Base-by-base conservation (phyloP, 2,329 filamentous ascomycete species). In the Verticillium dahliae region DNA sequence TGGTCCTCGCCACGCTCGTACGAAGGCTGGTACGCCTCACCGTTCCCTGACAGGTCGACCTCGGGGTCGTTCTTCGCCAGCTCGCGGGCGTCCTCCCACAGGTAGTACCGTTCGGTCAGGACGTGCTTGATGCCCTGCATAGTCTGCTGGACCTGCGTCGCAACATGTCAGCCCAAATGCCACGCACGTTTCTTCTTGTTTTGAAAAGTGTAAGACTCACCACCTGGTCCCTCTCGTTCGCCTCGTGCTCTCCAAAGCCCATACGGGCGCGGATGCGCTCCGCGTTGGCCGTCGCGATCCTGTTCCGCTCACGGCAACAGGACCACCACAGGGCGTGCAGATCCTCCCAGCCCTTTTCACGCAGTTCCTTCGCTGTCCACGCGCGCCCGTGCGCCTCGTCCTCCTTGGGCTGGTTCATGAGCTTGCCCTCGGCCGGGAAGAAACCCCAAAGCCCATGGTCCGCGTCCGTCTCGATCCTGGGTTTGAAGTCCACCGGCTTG, bases 281-380 rank as follows among this genome's bases (percentile, higher is more conserved):
- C 62, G 81, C 75, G 60, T 81, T 81, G 67, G 89, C 87, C 35
- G 96, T 98, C n/a, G 86, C 82, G 68, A 98, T 85, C 67, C 91
- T 85, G 77, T 99, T 99, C 69, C 90, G 83, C 79, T 99, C 95
- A 78, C 91, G 92, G 63, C 90, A 84, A 73, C 95, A 98, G 61
- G 92, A 85, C 92, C 93, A 99, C 92, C 94, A 99, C 71, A 99
- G 81, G 64, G 82, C 81, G 75, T 98, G 93, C 69, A 99, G 78
- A 74, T 98, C 93, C 64, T 97, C 91, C 91, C 92, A 99, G 65
- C 89, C 92, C 78, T 97, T 97, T 65, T 85, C 82, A 65, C 93
- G 85, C 70, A 99, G 81, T 79, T 99, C 95, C 76, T 91, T 85
- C 7, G 90, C 87, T 11, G 84, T 87, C 95, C 95, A 99, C 34